phyloP scores from a whole-genome alignment of 1,139 yeast species.

The Debaryomycetaceae sp. region DNA sequence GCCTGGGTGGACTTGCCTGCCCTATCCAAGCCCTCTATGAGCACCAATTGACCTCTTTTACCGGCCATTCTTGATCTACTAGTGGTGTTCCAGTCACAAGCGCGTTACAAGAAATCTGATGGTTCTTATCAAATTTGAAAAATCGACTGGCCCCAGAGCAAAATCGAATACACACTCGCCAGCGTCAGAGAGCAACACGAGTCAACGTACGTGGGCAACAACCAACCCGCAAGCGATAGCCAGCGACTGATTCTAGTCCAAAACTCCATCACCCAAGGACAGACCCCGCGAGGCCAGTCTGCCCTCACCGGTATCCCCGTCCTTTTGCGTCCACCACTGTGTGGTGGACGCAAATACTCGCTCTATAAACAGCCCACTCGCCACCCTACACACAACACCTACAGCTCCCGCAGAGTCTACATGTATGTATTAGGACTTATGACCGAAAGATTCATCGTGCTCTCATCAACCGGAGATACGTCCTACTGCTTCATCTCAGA shows the following conservation, averaged over 20 bases:
- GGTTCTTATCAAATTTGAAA: not conserved
- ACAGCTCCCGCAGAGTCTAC: no score
- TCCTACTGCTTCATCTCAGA: constrained; percentile 30
- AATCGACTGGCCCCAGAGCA: not conserved
- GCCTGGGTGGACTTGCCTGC: constrained; percentile 96
- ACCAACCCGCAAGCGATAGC: no score
- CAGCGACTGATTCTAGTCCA: no score
- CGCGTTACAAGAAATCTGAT: not conserved
- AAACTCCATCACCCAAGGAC: no score
- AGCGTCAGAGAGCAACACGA: not conserved
- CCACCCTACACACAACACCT: not conserved
- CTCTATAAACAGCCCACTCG: not conserved
- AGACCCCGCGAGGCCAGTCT: no score
- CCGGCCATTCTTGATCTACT: constrained; percentile 10
- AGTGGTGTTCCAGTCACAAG: not conserved
- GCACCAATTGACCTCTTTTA: constrained; percentile 65
- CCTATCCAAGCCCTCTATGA: constrained; percentile 90
- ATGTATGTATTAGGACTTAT: constrained; percentile 37
- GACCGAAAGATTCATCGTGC: constrained; percentile 44
- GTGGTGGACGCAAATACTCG: no score
- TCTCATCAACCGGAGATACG: constrained; percentile 50
- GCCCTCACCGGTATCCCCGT: no score
- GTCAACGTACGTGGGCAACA: no score
- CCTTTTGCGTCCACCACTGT: no score
- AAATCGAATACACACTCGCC: not conserved